Evolutionary conservation across 1,284 basidiomycete species (phyloP).

Genomic region (Xerocomus amazonicus): DNA sequence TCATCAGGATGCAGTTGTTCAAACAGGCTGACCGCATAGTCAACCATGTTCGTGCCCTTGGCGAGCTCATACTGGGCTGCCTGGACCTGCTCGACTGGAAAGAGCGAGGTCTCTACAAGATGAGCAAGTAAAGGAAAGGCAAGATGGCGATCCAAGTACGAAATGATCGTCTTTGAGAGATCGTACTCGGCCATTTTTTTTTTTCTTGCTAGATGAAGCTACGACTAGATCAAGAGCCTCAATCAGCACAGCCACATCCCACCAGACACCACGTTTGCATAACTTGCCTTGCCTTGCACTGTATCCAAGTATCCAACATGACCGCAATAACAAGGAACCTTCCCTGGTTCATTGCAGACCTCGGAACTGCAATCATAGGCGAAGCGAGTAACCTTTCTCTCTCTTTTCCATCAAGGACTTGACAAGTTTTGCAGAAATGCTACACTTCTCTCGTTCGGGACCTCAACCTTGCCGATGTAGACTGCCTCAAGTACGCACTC

Average conservation of each 20-base stretch:
- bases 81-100: conserved; percentile 73
- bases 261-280: conserved; percentile 5
- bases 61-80: conserved; percentile 95
- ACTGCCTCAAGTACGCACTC: conserved; percentile 87
- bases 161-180: conserved; percentile 88
- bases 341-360: conserved; percentile 78
- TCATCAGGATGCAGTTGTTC: conserved; percentile 73
- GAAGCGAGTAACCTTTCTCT: conserved; percentile 44
- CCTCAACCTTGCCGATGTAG: conserved; percentile 75
- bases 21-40: conserved; percentile 81
- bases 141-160: conserved; percentile 92
- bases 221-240: background rate
- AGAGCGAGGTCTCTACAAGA: conserved; percentile 71
- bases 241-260: conserved; percentile 26
- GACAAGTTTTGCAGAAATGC: conserved; percentile 61
- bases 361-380: conserved; percentile 81
- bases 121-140: conserved; percentile 90
- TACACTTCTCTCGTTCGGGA: conserved; percentile 89
- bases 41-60: conserved; percentile 95
- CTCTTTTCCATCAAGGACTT: background rate
- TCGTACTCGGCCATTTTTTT: conserved; percentile 75
- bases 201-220: conserved; percentile 8
- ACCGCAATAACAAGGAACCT: conserved; percentile 69
- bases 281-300: conserved; percentile 1
- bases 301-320: conserved; percentile 44